Base-by-base conservation (phyloP, 495 filamentous ascomycete genomes). In the Penicillium herquei region DNA sequence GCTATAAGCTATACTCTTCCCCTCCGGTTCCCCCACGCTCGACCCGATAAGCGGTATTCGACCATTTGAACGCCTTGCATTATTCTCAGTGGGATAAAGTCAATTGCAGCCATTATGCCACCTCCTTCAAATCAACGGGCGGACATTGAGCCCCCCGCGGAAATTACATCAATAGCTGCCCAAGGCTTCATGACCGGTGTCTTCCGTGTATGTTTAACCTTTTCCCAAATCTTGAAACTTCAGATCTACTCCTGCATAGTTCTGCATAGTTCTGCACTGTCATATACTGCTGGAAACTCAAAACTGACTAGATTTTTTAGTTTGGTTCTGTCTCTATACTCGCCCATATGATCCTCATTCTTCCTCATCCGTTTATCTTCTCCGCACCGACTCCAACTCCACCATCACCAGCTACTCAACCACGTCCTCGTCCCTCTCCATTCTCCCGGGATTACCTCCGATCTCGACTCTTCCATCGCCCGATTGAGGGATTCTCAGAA, bases 301-400 rank as follows among this genome's bases (percentile, higher is more conserved):
- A 26, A 26, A 26, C 21, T 26, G 21, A 26, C 21, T 26, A 26
- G 21, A 26, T 2, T 26, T n/a, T 26, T 26, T 17, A 79, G 76
- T 79, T 77, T 54, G 75, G 75, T 54, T 77, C 76, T 10, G 68
- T 78, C 42, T 78, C 75, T 17, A 76, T 79, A 52, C 62, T 79
- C 10, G 75, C 75, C 3, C 76, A 79, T 62, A 76, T 79, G 72
- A 77, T 78, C 52, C 59, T 78, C 54, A 69, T 57, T 49, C 67
- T 78, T 40, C 76, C 74, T 26, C 74, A 77, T 58, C 76, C 75
- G 2, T 77, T 78, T 56, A 72, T 69, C 49, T 77, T 78, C 58
- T 67, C 64, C 46, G 48, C 49, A 31, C 55, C 65, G 35, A 37
- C 56, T 53, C 52, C 66, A 12, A 26, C 21, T 26, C 54, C 58